phyloP scores from a whole-genome alignment of 768 basidiomycete species.

The Russula brevipes region DNA sequence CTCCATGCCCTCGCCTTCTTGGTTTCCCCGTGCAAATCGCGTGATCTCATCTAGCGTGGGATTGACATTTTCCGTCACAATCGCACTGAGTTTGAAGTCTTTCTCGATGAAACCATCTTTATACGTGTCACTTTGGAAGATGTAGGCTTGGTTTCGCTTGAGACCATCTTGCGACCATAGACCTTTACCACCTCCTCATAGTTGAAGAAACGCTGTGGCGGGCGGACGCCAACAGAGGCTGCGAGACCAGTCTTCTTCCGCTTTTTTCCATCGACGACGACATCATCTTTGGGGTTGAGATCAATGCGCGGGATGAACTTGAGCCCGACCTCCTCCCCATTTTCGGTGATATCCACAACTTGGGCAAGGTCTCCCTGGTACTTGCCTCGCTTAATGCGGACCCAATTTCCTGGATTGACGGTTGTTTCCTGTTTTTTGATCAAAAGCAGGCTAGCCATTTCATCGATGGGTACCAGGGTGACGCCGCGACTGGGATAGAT shows the following conservation, averaged over 20 bases:
- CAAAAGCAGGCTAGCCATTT: conserved; percentile 94
- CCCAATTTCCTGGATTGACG: conserved; percentile 86
- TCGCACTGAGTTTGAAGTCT: conserved; percentile 77
- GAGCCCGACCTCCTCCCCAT: conserved; percentile 86
- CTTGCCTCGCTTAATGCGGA: conserved; percentile 88
- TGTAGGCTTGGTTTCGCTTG: conserved; percentile 66
- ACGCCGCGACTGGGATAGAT: conserved; percentile 82
- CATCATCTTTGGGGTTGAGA: conserved; percentile 82
- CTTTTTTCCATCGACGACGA: conserved; percentile 63
- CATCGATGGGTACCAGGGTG: conserved; percentile 86
- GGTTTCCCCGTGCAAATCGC: conserved; percentile 73
- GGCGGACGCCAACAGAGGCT: conserved; percentile 54
- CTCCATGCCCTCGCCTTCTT: conserved; percentile 56
- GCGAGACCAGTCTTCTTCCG: conserved; percentile 60
- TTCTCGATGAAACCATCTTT: conserved; percentile 95
- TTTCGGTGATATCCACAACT: conserved; percentile 90
- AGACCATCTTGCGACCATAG: conserved; percentile 72
- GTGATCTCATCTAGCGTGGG: conserved; percentile 97
- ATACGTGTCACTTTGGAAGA: conserved; percentile 92
- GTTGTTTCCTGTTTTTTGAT: conserved; percentile 93
- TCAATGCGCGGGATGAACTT: conserved; percentile 98
- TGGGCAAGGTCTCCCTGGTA: conserved; percentile 95
- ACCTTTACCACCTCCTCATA: conserved; percentile 87
- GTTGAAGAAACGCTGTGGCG: conserved; percentile 90
- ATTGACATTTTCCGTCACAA: conserved; percentile 83